A percentile compares a stretch with the other conserved stretches of the same genome.
phyloP scores from a whole-genome alignment of 441 rosid species.

The Mallotus japonicus region DNA sequence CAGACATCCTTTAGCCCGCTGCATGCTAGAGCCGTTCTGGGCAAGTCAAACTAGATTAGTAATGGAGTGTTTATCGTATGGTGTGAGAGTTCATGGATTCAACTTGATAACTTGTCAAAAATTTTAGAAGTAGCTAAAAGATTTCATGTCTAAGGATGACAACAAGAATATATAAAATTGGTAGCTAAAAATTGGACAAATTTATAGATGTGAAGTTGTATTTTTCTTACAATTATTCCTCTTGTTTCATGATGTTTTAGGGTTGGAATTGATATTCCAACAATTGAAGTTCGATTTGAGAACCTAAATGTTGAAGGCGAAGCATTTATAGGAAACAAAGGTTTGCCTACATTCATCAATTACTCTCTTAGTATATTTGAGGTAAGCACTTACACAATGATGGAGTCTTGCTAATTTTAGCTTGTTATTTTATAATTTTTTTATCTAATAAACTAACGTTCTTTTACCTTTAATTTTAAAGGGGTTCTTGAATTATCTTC shows the following conservation, averaged over 20 bases:
- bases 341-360: constrained; percentile 54
- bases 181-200: too few species aligned
- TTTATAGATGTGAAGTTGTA: not conserved
- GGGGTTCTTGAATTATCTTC: constrained; percentile 44
- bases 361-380: constrained; percentile 41
- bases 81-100: too few species aligned
- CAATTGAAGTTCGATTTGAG: constrained; percentile 66
- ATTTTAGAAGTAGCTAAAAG: too few species aligned
- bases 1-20: too few species aligned
- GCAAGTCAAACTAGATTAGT: too few species aligned
- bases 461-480: constrained; percentile 18
- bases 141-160: too few species aligned
- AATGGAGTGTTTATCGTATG: too few species aligned
- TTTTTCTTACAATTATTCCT: not conserved
- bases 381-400: constrained; percentile 29
- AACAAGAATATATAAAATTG: too few species aligned
- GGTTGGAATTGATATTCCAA: constrained; percentile 64
- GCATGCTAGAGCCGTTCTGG: too few species aligned
- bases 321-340: constrained; percentile 60
- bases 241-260: constrained; percentile 24
- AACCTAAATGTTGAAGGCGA: constrained; percentile 58
- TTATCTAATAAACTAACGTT: not conserved
- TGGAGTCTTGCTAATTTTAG: not conserved
- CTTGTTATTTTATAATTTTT: not conserved
- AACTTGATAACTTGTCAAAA: too few species aligned